phyloP scores from a whole-genome alignment of 352 stramenopile species.

The Phytophthora hybrid region DNA sequence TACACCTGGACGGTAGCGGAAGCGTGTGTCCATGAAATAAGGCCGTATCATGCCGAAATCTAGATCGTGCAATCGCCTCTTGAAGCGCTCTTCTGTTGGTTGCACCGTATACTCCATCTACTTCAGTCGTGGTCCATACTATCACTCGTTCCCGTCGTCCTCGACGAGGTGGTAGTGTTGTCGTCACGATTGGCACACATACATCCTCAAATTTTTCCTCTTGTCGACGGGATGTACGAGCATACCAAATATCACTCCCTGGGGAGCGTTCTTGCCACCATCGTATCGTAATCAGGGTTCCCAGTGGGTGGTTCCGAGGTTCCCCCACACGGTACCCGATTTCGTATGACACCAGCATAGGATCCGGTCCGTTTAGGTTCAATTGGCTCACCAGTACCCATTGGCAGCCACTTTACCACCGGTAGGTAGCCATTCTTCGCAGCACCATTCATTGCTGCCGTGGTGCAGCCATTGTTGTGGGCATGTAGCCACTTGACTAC shows the following conservation, averaged over 20 bases:
- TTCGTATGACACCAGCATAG: neutral
- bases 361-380: neutral
- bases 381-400: neutral
- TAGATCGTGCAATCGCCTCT: too few relatives aligned
- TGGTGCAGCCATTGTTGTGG: neutral
- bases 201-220: neutral
- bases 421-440: neutral
- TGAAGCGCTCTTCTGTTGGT: too few relatives aligned
- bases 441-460: neutral
- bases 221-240: neutral
- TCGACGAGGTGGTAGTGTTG: too few relatives aligned
- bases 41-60: neutral
- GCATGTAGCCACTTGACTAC: neutral
- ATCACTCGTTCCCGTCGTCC: too few relatives aligned
- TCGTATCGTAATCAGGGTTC: neutral
- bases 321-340: neutral
- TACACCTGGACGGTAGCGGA: neutral
- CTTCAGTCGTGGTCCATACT: too few relatives aligned
- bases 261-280: neutral
- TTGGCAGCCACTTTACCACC: neutral
- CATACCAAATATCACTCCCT: neutral
- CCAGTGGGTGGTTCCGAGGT: neutral
- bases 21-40: neutral
- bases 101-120: too few relatives aligned
- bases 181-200: too few relatives aligned